Evolutionary conservation across 208 protist species (phyloP).

Genomic region (Leishmania lainsoni): DNA sequence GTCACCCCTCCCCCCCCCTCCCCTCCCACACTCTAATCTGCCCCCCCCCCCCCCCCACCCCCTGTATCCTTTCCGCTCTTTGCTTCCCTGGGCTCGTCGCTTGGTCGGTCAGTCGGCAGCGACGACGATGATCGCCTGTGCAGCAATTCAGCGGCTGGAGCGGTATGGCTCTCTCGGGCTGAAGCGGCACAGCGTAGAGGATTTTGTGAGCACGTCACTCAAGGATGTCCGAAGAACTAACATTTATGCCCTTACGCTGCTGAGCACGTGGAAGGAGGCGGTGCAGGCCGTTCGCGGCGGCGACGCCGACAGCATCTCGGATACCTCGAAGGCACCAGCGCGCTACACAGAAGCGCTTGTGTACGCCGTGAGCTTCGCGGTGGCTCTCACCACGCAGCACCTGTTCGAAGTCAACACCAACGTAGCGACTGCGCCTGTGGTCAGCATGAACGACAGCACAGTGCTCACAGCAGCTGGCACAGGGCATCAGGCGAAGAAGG

Average conservation of each 20-base stretch:
- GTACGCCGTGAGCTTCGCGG: constrained; percentile 78
- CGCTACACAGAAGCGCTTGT: constrained; percentile 68
- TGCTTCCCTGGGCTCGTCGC: background rate
- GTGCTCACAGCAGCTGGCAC: constrained; percentile 2
- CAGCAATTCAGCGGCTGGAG: constrained; percentile 87
- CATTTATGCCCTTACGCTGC: constrained; percentile 85
- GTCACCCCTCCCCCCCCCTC: background rate
- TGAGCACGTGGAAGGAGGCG: constrained; percentile 67
- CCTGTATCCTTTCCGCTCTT: background rate
- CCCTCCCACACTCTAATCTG: background rate
- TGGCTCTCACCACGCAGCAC: constrained; percentile 62
- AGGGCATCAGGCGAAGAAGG: constrained; percentile 5
- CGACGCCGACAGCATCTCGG: background rate
- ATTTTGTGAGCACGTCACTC: constrained; percentile 77
- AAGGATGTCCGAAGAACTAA: constrained; percentile 71
- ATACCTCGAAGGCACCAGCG: constrained; percentile 15
- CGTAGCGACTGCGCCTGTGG: background rate
- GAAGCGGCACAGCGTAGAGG: constrained; percentile 68
- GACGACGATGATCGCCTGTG: constrained; percentile 72
- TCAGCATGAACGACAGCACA: background rate
- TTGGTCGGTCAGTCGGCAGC: background rate
- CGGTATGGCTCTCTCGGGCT: constrained; percentile 83
- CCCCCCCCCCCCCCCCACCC: background rate
- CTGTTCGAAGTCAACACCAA: constrained; percentile 17
- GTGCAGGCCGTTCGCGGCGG: constrained; percentile 32